These are phyloP conservation scores for Gossypium trilobum DNA, from an alignment of 441 rosid genomes.

Conservation along the genomic window DNA sequence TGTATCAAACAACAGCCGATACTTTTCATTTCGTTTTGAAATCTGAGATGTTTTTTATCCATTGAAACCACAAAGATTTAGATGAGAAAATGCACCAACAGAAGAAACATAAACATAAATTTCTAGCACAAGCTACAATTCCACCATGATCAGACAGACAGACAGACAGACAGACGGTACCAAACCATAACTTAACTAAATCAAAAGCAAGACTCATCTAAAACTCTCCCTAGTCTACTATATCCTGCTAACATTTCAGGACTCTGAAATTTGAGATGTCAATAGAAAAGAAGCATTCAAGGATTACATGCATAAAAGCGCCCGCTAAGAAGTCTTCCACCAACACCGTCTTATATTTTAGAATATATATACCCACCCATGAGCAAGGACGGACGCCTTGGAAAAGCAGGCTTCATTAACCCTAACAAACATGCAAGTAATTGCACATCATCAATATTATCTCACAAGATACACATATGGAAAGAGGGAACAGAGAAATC, in stretches of 20 bases:
- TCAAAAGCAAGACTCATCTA: conserved; percentile 23
- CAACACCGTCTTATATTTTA: conserved; percentile 15
- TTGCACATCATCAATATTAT: neutral
- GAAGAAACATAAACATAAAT: neutral
- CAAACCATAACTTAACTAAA: conserved; percentile 23
- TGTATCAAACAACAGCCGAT: neutral
- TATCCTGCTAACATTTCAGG: conserved; percentile 20
- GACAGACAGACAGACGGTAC: conserved; percentile 9
- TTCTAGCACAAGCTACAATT: conserved; percentile 18
- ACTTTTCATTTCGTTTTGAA: neutral
- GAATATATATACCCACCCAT: neutral
- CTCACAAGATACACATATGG: neutral
- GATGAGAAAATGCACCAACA: neutral
- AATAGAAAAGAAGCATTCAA: conserved; percentile 8
- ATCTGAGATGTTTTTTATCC: conserved; percentile 15
- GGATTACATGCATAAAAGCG: conserved; percentile 9
- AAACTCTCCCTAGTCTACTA: conserved; percentile 17
- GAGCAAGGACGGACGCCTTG: neutral
- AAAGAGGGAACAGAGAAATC: neutral
- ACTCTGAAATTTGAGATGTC: neutral
- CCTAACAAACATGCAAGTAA: conserved; percentile 2
- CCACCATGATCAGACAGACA: conserved; percentile 4
- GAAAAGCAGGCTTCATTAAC: conserved; percentile 10
- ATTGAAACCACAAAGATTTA: neutral
- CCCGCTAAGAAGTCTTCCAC: conserved; percentile 17